Base-by-base conservation (phyloP, 805 yeast species). In the Teunomyces barrocoloradensis region DNA sequence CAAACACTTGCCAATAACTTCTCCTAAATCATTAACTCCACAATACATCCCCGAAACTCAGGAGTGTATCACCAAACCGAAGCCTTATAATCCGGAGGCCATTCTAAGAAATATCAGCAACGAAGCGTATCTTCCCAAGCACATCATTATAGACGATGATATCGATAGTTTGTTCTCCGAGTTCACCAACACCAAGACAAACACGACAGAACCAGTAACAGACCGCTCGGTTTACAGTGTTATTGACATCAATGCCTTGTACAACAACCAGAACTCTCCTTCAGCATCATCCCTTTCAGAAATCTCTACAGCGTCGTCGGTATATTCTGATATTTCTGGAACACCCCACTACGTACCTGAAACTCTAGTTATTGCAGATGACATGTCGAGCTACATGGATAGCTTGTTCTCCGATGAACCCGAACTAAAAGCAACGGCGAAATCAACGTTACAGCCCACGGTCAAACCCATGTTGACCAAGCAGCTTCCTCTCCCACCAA, bases 91-190 rank as follows among this genome's bases (percentile, higher is more conserved):
- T 23, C 40, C 40, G 1, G 40, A 37, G 15, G 11, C 15, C 15
- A 37, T 37, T 7, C 15, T 37, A 6, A 29, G 43, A 12, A 23
- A 20, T 12, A 20, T 25, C 18, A 42, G 43, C 25, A 15, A 41
- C 15, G 43, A 30, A 13, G 32, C 45, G 12, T 33, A 17, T 23
- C 10, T 25, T 10, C 17, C 41, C 41, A 11, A 21, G 21, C 15
- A 43, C 40, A 13, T 37, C 10, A 44, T 51, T 13, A 37, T 43
- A 3, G 54, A 52, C 15, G 53, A 48, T 18, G 58, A 54, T 18
- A 47, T 46, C 32, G 58, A 54, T 33, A 51, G 54, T 33, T 47
- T 54, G 36, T 50, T 54, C 34, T 53, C 53, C 21, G 56, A 53
- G 25, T 9, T 25, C 27, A 25, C 27, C 11, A 12, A 47, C 18